A percentile compares a stretch with the other conserved stretches of the same genome.
These are phyloP conservation scores for Catunica adiposa DNA, from an alignment of 2,329 filamentous ascomycete species.

Conservation along the genomic window DNA sequence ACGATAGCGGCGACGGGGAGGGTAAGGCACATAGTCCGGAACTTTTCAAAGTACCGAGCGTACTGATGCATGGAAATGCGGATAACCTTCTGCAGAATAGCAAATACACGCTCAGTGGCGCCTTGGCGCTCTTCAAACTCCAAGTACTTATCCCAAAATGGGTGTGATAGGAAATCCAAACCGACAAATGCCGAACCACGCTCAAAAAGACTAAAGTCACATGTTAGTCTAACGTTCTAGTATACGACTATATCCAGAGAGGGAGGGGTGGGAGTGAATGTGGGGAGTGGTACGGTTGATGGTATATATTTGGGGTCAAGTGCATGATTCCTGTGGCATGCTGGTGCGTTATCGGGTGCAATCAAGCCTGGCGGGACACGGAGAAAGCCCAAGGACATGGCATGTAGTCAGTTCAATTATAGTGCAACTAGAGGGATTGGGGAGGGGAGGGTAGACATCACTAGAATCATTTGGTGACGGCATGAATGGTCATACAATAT, in stretches of 20 bases:
- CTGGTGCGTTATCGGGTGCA: neutral
- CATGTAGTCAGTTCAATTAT: constrained; percentile 10
- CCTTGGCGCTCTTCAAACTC: constrained; percentile 91
- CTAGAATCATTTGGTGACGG: constrained; percentile 15
- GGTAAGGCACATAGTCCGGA: constrained; percentile 57
- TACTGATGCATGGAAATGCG: constrained; percentile 93
- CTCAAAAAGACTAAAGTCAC: constrained; percentile 65
- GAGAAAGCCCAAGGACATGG: constrained; percentile 6
- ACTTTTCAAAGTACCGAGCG: constrained; percentile 83
- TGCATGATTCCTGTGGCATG: neutral
- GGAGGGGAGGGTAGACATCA: constrained; percentile 32
- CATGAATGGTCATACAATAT: neutral
- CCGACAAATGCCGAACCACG: constrained; percentile 72
- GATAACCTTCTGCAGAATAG: constrained; percentile 66
- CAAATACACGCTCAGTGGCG: constrained; percentile 67
- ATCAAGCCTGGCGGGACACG: neutral
- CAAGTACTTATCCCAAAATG: constrained; percentile 98
- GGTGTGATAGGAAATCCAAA: constrained; percentile 82
- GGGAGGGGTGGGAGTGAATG: constrained; percentile 18
- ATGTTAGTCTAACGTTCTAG: neutral
- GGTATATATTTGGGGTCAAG: neutral
- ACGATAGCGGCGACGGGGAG: constrained; percentile 60
- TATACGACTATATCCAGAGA: constrained; percentile 2
- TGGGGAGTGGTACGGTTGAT: constrained; percentile 8
- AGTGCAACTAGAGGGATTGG: constrained; percentile 6